A percentile compares a stretch with the other conserved stretches of the same genome.
phyloP scores from a whole-genome alignment of 139 green algal species.

The Micractinium sp. region DNA sequence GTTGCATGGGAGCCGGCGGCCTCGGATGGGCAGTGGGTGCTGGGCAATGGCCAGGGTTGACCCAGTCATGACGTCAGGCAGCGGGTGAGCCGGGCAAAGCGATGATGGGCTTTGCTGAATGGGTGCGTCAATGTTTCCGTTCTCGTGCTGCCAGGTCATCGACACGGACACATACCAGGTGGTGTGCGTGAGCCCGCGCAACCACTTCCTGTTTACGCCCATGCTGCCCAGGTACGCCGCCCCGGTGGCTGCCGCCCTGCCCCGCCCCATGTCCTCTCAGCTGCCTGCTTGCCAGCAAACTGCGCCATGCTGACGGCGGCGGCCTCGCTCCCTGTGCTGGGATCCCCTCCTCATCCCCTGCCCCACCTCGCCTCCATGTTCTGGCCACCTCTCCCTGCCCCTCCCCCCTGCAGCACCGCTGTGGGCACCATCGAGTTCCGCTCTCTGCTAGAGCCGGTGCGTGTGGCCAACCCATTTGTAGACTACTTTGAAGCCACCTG shows the following conservation, averaged over 20 bases:
- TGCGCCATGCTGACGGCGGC: background rate
- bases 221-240: background rate
- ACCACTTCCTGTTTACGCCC: slow-evolving; percentile 84
- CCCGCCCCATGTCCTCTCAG: background rate
- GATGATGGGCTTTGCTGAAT: no score
- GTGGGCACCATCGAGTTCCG: slow-evolving; percentile 73
- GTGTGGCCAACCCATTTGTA: slow-evolving; percentile 68
- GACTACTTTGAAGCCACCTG: slow-evolving; percentile 65
- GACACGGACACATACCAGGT: slow-evolving; percentile 68
- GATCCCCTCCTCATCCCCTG: background rate
- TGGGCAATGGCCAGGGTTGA: no score
- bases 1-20: no score
- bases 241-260: background rate
- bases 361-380: background rate
- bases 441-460: slow-evolving; percentile 73
- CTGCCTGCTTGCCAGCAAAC: background rate
- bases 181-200: slow-evolving; percentile 67
- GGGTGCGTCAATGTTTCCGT: no score
- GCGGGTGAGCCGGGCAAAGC: no score
- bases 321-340: background rate
- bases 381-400: background rate
- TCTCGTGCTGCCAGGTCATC: background rate
- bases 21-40: no score
- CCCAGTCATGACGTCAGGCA: no score
- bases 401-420: slow-evolving; percentile 49